phyloP scores from a whole-genome alignment of 805 yeast genomes.

The Yarrowia sp. region DNA sequence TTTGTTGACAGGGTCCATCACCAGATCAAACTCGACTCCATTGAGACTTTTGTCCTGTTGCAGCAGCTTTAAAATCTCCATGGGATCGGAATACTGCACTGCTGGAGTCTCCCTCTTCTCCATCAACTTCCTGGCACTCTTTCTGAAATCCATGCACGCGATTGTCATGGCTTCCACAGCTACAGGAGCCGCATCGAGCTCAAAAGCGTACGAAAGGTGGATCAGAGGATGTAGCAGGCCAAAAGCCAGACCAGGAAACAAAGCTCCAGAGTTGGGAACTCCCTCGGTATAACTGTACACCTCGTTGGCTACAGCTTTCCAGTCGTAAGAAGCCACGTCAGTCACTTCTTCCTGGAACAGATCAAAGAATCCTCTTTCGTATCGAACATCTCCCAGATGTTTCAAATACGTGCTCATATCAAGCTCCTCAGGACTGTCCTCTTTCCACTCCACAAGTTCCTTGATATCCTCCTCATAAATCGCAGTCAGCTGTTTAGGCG shows the following conservation, averaged over 20 bases:
- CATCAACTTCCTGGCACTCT: neutral
- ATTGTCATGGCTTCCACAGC: slow-evolving; percentile 51
- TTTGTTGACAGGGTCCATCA: slow-evolving; percentile 26
- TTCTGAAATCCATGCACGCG: slow-evolving; percentile 44
- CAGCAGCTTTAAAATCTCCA: slow-evolving; percentile 42
- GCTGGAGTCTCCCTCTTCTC: slow-evolving; percentile 18
- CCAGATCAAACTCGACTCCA: slow-evolving; percentile 32
- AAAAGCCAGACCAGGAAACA: slow-evolving; percentile 44
- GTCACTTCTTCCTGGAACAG: slow-evolving; percentile 51
- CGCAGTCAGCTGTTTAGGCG: slow-evolving; percentile 46
- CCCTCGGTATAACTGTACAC: slow-evolving; percentile 20
- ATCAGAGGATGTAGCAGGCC: slow-evolving; percentile 49
- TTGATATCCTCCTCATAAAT: slow-evolving; percentile 47
- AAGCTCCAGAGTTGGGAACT: slow-evolving; percentile 19
- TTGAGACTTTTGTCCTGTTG: slow-evolving; percentile 43
- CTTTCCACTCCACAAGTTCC: slow-evolving; percentile 49
- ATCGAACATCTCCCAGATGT: slow-evolving; percentile 47
- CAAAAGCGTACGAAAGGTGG: slow-evolving; percentile 51
- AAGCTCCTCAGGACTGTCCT: slow-evolving; percentile 52
- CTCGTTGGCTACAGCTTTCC: slow-evolving; percentile 47
- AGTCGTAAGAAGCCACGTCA: slow-evolving; percentile 48
- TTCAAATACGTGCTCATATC: slow-evolving; percentile 49
- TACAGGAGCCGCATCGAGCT: slow-evolving; percentile 48
- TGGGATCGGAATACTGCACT: slow-evolving; percentile 40
- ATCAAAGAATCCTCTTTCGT: slow-evolving; percentile 51